Conservation (phyloP, 257 asterid species). For the Solanum gracilifrons region DNA sequence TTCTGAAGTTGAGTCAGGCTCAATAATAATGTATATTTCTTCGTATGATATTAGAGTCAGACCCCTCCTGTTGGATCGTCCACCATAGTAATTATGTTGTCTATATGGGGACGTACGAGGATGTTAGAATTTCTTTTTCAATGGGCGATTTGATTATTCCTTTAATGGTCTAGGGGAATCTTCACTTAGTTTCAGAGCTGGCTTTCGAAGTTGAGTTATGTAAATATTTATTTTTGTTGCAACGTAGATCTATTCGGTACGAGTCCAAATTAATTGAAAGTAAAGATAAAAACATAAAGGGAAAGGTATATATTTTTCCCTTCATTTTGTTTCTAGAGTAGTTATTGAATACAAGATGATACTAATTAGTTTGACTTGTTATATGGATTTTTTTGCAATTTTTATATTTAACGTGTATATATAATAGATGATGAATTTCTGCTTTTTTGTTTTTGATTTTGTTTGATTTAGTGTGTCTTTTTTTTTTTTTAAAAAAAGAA, state of each 20-base stretch:
- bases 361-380: not conserved
- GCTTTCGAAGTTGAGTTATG: not conserved
- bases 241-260: rapidly evolving
- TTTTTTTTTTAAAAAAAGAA: not conserved
- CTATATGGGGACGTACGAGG: not conserved
- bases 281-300: not conserved
- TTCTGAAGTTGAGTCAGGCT: not conserved
- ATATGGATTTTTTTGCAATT: not conserved
- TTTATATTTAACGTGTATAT: not conserved
- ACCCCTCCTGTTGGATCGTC: not conserved
- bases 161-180: not conserved
- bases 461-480: not conserved
- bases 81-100: not conserved
- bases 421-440: not conserved
- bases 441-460: not conserved
- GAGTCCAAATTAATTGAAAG: not conserved
- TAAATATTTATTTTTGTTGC: not conserved
- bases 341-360: not conserved
- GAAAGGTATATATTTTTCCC: not conserved
- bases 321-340: not conserved
- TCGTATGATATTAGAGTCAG: not conserved
- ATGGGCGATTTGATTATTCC: not conserved
- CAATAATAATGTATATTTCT: not conserved
- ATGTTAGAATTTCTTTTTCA: not conserved
- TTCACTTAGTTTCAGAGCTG: not conserved